Conservation (phyloP, 2,329 filamentous ascomycete genomes). For the Venturia carpophila region DNA sequence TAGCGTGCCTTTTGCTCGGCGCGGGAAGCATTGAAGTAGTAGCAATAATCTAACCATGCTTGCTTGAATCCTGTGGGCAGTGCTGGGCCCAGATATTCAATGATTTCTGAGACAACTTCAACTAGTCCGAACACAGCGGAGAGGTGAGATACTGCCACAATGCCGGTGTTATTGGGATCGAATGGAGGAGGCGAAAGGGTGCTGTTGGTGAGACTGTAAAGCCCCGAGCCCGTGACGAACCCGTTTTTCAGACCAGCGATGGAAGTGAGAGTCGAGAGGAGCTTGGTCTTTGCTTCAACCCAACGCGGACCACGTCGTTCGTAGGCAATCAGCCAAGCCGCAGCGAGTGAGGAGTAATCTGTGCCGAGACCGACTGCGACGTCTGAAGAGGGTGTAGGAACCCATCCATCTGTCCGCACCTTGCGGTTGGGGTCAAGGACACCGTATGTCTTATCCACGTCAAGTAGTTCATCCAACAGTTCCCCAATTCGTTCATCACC, state of each 20-base stretch:
- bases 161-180: neutral
- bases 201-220: conserved; percentile 45
- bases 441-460: conserved; percentile 47
- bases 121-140: conserved; percentile 46
- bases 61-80: conserved; percentile 44
- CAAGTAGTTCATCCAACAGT: conserved; percentile 44
- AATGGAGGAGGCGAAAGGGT: conserved; percentile 44
- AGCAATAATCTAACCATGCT: conserved; percentile 54
- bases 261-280: conserved; percentile 42
- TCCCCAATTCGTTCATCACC: conserved; percentile 51
- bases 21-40: conserved; percentile 45
- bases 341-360: conserved; percentile 51
- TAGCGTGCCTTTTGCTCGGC: conserved; percentile 48
- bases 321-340: conserved; percentile 53
- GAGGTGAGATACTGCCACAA: neutral
- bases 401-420: conserved; percentile 47
- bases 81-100: conserved; percentile 42
- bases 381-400: conserved; percentile 36
- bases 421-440: conserved; percentile 51
- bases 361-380: conserved; percentile 49
- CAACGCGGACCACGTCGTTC: conserved; percentile 48
- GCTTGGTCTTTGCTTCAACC: conserved; percentile 45
- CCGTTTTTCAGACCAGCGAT: conserved; percentile 51
- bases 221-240: conserved; percentile 49
- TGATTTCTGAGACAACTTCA: conserved; percentile 50